Base-by-base conservation (phyloP, 805 yeast species). In the Schwanniomyces vanrijiae region DNA sequence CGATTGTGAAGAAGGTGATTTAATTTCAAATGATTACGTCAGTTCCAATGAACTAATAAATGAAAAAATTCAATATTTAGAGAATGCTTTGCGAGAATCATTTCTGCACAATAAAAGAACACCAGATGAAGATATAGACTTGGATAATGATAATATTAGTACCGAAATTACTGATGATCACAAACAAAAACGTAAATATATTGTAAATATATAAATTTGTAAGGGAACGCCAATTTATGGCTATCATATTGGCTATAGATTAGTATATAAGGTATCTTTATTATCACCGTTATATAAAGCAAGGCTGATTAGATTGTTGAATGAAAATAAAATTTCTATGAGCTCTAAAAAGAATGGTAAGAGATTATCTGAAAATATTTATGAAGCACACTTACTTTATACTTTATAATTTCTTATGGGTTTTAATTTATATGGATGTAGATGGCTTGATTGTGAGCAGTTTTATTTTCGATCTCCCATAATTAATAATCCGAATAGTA, bases 191-290 rank as follows among this genome's bases (percentile, higher is more conserved):
- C 47, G 73, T 40, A 73, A 69, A 31, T 84, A 71, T 55, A 67
- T 87, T 37, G 84, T 90, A 0, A 76, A 79, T 45, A 76, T 87
- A 0, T 73, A 83, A 0, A 49, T 88, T 0, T 86, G 95, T 44
- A 81, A 82, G 51, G 97, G 86, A 0, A 73, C 80, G 0, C 92
- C 95, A 0, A 85, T 91, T 42, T 94, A 94, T 61, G 98, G 98
- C 0, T 92, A 78, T 61, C 82, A 81, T 53, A 73, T 80, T 2
- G 90, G 90, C 0, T 78, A 82, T 68, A 55, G 71, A n/a, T 66
- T 78, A 1, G 86, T 80, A 57, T 78, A 87, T 55, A 90, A 90
- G 62, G 78, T 94, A 1, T 77, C 81, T 41, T 59, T 90, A 10
- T 58, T 85, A 9, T 82, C 83, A 49, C 94, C 96, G 0, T 60